Percentiles rank a stretch among this genome's conserved stretches.
Evolutionary conservation across 1,139 yeast species (phyloP).

Genomic region (Hansenula anomala): DNA sequence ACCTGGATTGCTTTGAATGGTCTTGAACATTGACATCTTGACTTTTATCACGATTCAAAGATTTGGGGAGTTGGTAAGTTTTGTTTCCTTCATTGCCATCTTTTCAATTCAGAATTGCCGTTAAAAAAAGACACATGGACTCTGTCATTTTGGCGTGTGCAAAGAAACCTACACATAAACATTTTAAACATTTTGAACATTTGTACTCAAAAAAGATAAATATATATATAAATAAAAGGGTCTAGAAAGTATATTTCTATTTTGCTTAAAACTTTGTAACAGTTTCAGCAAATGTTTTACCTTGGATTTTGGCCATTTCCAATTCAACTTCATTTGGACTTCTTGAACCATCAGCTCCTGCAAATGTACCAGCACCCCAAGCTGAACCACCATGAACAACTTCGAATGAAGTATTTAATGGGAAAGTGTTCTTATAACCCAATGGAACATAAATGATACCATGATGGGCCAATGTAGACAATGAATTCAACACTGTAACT

Average conservation of each 20-base stretch:
- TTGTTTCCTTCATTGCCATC: not conserved
- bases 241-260: no score
- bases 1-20: constrained; percentile 25
- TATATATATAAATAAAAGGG: no score
- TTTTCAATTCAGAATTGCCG: no score
- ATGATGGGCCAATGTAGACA: constrained; percentile 67
- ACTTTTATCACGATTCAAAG: no score
- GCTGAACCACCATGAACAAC: constrained; percentile 78
- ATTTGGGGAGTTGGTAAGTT: no score
- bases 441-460: constrained; percentile 74
- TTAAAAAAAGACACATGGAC: no score
- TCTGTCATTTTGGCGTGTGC: no score
- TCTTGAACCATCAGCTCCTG: constrained; percentile 77
- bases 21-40: constrained; percentile 27
- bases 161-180: no score
- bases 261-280: not conserved
- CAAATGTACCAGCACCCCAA: constrained; percentile 81
- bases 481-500: constrained; percentile 53
- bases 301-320: constrained; percentile 53
- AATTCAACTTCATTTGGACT: constrained; percentile 58
- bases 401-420: constrained; percentile 48
- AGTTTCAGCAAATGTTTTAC: constrained; percentile 36
- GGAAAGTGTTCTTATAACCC: constrained; percentile 61
- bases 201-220: not conserved
- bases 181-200: no score